Evolutionary conservation across 2,329 filamentous ascomycete species (phyloP).

Genomic region (Chrysoporthe puriensis): DNA sequence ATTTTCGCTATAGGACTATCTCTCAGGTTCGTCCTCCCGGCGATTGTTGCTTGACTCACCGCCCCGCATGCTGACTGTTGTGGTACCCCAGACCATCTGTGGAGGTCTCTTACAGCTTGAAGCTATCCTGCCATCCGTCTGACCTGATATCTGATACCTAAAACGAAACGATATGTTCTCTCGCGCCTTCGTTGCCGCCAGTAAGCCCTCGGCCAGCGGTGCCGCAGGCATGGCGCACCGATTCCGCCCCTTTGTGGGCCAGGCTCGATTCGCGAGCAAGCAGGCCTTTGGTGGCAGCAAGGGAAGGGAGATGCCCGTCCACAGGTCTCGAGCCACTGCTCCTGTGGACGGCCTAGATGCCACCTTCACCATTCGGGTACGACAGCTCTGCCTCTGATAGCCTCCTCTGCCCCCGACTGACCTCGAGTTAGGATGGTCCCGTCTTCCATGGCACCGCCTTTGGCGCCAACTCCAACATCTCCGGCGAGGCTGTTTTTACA

Average conservation of each 20-base stretch:
- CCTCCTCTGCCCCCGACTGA: conserved; percentile 9
- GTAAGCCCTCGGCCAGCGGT: conserved; percentile 55
- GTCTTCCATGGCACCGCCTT: conserved; percentile 97
- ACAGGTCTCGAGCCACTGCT: conserved; percentile 61
- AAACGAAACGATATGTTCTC: conserved; percentile 58
- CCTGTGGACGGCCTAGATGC: conserved; percentile 76
- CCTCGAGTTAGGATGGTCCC: conserved; percentile 72
- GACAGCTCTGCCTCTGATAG: conserved; percentile 2
- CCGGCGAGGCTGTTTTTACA: conserved; percentile 97
- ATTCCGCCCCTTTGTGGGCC: conserved; percentile 38
- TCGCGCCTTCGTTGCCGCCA: conserved; percentile 56
- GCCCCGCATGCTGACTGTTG: conserved; percentile 42
- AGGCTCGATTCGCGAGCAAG: conserved; percentile 42
- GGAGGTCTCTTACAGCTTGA: conserved; percentile 56
- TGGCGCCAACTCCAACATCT: conserved; percentile 94
- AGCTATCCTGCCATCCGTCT: conserved; percentile 29
- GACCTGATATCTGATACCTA: conserved; percentile 30
- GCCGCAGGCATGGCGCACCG: conserved; percentile 43
- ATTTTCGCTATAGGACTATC: conserved; percentile 64
- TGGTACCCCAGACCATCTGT: conserved; percentile 52
- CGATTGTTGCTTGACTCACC: conserved; percentile 46
- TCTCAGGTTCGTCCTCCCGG: conserved; percentile 64
- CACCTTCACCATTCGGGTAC: conserved; percentile 90
- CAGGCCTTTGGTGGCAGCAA: conserved; percentile 69
- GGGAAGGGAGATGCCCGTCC: conserved; percentile 68